Conservation (phyloP, 1,284 basidiomycete species). For the Paramarasmius palmivorus region DNA sequence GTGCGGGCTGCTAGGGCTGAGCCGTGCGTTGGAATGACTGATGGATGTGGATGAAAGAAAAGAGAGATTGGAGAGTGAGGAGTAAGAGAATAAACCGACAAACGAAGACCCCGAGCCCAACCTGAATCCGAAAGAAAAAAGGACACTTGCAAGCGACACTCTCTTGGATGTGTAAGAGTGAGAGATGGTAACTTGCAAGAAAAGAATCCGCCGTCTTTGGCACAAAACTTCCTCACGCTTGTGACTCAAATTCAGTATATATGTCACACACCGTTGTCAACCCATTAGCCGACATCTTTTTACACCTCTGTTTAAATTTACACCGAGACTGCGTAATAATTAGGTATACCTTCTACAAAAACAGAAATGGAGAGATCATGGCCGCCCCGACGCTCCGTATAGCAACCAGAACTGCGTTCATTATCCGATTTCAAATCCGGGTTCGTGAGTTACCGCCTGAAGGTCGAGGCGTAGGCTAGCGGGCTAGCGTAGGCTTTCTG, state of each 20-base stretch:
- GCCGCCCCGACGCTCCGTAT: too few species aligned
- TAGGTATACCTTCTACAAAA: background rate
- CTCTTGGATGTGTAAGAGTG: too few species aligned
- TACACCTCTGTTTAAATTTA: background rate
- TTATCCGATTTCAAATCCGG: too few species aligned
- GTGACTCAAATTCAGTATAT: background rate
- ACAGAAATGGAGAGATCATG: background rate
- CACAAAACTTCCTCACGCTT: background rate
- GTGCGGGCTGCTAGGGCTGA: background rate
- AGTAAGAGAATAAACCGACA: background rate
- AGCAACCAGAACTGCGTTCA: too few species aligned
- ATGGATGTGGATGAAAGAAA: conserved; percentile 1
- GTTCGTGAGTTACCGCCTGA: too few species aligned
- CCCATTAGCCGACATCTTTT: background rate
- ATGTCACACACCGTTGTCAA: background rate
- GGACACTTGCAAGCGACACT: background rate
- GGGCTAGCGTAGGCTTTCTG: too few species aligned
- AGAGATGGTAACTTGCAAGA: background rate
- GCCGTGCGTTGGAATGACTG: background rate
- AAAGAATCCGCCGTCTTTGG: background rate
- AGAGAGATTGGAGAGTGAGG: too few species aligned
- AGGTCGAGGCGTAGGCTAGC: too few species aligned
- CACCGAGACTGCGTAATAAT: background rate
- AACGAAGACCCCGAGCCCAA: too few species aligned
- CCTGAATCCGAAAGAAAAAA: background rate